Evolutionary conservation across 1,284 basidiomycete species (phyloP).

Genomic region (Ustilago sp.): DNA sequence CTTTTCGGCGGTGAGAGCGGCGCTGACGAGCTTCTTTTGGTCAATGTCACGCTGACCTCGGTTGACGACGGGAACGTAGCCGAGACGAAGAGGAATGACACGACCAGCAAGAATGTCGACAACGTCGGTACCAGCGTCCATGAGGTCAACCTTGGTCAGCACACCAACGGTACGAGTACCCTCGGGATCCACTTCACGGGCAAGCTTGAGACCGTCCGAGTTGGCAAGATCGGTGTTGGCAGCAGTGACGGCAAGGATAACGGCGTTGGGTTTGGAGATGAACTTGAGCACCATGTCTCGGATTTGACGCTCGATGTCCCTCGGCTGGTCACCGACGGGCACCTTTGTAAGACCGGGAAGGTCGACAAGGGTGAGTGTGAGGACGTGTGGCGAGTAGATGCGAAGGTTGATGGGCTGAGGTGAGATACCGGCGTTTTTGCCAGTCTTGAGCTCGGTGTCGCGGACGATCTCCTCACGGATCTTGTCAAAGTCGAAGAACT

Average conservation of each 20-base stretch:
- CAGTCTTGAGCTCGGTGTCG: slow-evolving; percentile 96
- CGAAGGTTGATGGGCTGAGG: slow-evolving; percentile 93
- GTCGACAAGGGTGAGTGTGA: slow-evolving; percentile 95
- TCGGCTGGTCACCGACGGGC: slow-evolving; percentile 75
- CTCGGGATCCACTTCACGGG: slow-evolving; percentile 93
- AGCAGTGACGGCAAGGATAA: slow-evolving; percentile 94
- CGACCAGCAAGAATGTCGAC: slow-evolving; percentile 94
- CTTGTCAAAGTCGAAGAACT: slow-evolving; percentile 93
- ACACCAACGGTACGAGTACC: slow-evolving; percentile 95
- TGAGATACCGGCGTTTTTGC: slow-evolving; percentile 98
- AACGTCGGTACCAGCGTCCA: slow-evolving; percentile 98
- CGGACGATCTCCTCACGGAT: slow-evolving; percentile 97
- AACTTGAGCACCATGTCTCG: slow-evolving; percentile 92
- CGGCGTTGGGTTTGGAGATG: slow-evolving; percentile 95
- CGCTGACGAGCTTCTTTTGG: slow-evolving; percentile 83
- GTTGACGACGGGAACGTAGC: slow-evolving; percentile 97
- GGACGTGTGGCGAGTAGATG: slow-evolving; percentile 95
- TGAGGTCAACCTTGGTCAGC: slow-evolving; percentile 95
- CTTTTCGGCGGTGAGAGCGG: slow-evolving; percentile 85
- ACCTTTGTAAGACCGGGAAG: slow-evolving; percentile 92
- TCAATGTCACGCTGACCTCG: slow-evolving; percentile 98
- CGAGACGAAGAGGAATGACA: slow-evolving; percentile 95
- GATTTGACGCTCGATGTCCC: slow-evolving; percentile 97
- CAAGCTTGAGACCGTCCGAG: slow-evolving; percentile 95
- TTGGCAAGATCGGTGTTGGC: slow-evolving; percentile 99